Evolutionary conservation across 345 rosid species (phyloP), one percentile per base, ranked within the genome.

Genomic region (Salix suchowensis): DNA sequence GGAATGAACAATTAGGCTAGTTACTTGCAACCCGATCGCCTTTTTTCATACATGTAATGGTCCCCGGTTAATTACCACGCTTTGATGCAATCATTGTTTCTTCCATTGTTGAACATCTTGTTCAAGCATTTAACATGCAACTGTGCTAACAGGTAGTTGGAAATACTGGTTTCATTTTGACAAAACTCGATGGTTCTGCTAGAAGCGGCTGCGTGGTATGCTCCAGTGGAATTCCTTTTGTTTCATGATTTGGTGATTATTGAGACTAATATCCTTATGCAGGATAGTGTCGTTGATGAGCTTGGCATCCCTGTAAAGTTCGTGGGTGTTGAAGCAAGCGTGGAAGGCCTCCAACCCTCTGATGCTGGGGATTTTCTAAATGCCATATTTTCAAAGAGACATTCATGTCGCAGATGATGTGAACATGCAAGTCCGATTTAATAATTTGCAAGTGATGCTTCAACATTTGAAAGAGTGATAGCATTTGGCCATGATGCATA

Each of bases 201-300:
- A 89, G 99, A 84, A 98, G 99, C 71, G 98, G 98, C 74, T 91
- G 97, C 74, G 98, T 96, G 99, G 96, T 91, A 88, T 68, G 78
- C 60, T 32, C 39, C 70, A 14, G 50, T 73, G 19, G 32, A 3
- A 44, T 32, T 50, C 16, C 40, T 44, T 12, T 13, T 61, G 32
- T n/a, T 80, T 61, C 12, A 21, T 60, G 74, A 67, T 32, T 54
- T 50, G 34, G 42, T n/a, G 24, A 16, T 39, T 62, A 64, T 52
- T 55, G 42, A 64, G 71, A 48, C 62, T 30, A 37, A 34, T 78
- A 71, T 50, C 39, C 30, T 75, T n/a, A 67, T 70, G 77, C 89
- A 95, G 99, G 98, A 91, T 52, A 93, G 97, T 67, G 98, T 93
- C 46, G 98, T 93, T 65, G 99, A 91, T 80, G 98, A 96, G 84